These are phyloP conservation scores for Haplosporangium gracile DNA, from an alignment of 192 early-diverging fungal species.

Conservation along the genomic window DNA sequence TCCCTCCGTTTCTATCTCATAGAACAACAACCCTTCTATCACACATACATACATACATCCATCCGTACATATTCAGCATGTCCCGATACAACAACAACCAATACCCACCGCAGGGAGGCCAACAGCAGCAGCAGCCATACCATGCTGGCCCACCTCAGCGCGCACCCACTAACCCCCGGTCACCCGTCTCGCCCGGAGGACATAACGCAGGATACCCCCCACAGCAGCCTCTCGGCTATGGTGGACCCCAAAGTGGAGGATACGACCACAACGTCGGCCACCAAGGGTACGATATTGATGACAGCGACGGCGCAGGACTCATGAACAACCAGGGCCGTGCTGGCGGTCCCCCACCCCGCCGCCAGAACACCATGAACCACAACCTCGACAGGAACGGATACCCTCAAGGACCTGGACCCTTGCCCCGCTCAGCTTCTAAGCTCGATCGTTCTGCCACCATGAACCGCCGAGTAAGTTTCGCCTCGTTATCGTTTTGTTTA, in stretches of 20 bases:
- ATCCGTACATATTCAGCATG: too few relatives aligned
- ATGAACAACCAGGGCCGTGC: conserved; percentile 48
- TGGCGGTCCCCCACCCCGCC: conserved; percentile 34
- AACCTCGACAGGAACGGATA: conserved; percentile 1
- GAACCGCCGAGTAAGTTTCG: conserved; percentile 48
- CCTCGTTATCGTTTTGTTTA: background rate
- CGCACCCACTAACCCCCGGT: conserved; percentile 18
- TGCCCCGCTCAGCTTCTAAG: conserved; percentile 38
- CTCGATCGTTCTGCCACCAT: conserved; percentile 49
- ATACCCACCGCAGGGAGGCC: conserved; percentile 38
- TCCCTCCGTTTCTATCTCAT: background rate
- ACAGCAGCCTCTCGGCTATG: conserved; percentile 39
- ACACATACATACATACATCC: background rate
- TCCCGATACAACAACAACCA: conserved; percentile 47
- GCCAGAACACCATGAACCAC: background rate
- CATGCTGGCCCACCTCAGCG: conserved; percentile 46
- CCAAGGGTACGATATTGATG: conserved; percentile 43
- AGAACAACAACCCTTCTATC: background rate
- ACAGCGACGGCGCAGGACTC: conserved; percentile 38
- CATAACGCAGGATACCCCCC: conserved; percentile 26
- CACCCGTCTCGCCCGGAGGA: conserved; percentile 33
- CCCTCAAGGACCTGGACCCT: conserved; percentile 11
- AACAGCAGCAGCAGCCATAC: conserved; percentile 38
- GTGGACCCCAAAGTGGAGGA: conserved; percentile 16
- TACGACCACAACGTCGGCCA: conserved; percentile 37